These are phyloP conservation scores for Globisporangium recalcitrans DNA, from an alignment of 352 stramenopile genomes.

Conservation along the genomic window DNA sequence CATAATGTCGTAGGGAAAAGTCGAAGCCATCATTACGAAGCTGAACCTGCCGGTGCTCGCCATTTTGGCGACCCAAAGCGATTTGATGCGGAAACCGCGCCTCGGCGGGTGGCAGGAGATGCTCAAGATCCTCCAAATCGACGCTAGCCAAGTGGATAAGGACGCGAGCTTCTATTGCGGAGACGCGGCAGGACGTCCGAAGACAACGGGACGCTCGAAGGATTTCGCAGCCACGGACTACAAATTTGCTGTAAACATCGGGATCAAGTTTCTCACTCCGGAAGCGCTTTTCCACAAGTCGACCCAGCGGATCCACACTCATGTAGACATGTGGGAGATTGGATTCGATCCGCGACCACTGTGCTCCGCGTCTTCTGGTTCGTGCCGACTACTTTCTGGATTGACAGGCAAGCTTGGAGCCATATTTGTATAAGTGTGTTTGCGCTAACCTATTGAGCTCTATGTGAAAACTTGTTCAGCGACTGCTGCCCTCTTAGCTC, in stretches of 20 bases:
- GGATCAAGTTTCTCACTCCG: slow-evolving; percentile 74
- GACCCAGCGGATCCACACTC: slow-evolving; percentile 68
- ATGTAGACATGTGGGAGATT: slow-evolving; percentile 64
- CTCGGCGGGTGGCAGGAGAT: slow-evolving; percentile 62
- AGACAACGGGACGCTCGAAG: slow-evolving; percentile 57
- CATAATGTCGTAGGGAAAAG: slow-evolving; percentile 64
- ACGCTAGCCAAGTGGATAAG: slow-evolving; percentile 32
- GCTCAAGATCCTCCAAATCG: slow-evolving; percentile 23
- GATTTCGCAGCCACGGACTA: slow-evolving; percentile 86
- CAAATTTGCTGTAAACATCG: slow-evolving; percentile 87
- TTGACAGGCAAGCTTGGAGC: too few species aligned
- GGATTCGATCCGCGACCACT: slow-evolving; percentile 61
- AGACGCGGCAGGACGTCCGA: slow-evolving; percentile 74
- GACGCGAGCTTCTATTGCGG: slow-evolving; percentile 76
- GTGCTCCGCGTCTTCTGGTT: slow-evolving; percentile 19
- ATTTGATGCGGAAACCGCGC: slow-evolving; percentile 78
- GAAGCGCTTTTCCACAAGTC: slow-evolving; percentile 75
- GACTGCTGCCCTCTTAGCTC: too few species aligned
- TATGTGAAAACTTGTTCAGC: too few species aligned
- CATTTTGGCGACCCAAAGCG: slow-evolving; percentile 64
- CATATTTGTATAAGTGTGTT: too few species aligned
- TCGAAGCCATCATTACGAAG: slow-evolving; percentile 53
- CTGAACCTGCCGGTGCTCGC: slow-evolving; percentile 68
- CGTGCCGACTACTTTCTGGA: too few species aligned
- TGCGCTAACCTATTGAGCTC: too few species aligned